Conservation (phyloP, 2,329 filamentous ascomycete species). For the Bipolaris victoriae region DNA sequence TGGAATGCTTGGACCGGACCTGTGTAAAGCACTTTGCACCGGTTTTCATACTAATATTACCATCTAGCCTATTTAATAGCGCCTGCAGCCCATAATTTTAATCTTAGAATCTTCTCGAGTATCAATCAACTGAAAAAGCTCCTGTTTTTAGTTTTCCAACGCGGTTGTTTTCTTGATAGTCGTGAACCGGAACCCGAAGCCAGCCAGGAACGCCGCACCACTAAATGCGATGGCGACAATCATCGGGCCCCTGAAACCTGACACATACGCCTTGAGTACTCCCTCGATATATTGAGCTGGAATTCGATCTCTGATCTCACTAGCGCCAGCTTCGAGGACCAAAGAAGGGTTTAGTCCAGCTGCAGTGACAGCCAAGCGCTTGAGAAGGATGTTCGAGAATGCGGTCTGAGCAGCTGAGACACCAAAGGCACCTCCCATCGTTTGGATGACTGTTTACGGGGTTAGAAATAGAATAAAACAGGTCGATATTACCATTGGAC, state of each 20-base stretch:
- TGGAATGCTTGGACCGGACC: conserved; percentile 29
- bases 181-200: conserved; percentile 1
- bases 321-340: conserved; percentile 50
- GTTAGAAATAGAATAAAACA: not conserved
- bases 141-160: not conserved
- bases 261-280: conserved; percentile 5
- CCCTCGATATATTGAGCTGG: not conserved
- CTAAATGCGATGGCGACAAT: conserved; percentile 6
- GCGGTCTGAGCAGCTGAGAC: conserved; percentile 49
- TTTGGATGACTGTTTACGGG: conserved; percentile 24
- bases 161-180: conserved; percentile 2
- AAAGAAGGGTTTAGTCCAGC: conserved; percentile 25
- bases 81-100: not conserved
- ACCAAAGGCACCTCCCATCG: conserved; percentile 51
- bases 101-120: too few species aligned
- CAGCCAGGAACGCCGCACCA: conserved; percentile 5
- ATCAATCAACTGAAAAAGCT: too few species aligned
- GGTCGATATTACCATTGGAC: not conserved
- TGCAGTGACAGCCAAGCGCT: conserved; percentile 37
- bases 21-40: not conserved
- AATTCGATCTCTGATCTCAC: not conserved
- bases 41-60: not conserved
- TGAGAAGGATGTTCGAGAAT: conserved; percentile 50
- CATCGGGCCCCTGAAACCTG: conserved; percentile 1
- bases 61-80: not conserved